Conservation (phyloP, 169 alveolate species). For the Babesia sp. region DNA sequence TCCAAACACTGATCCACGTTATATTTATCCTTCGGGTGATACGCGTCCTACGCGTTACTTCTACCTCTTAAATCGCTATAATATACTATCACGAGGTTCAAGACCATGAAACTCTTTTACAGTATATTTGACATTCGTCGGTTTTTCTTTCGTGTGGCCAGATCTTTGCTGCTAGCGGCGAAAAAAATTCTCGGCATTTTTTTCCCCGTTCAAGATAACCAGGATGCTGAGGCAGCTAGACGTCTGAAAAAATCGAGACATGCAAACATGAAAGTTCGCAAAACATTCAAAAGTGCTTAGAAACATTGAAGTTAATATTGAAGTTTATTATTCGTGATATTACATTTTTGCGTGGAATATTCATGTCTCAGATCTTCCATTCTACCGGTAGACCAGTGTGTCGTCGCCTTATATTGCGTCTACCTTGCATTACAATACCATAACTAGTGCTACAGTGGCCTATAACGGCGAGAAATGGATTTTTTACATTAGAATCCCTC, state of each 20-base stretch:
- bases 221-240: too few species aligned
- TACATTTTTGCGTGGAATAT: background rate
- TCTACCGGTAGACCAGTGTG: background rate
- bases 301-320: background rate
- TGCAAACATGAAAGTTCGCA: background rate
- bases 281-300: background rate
- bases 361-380: background rate
- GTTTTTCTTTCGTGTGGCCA: background rate
- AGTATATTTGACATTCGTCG: background rate
- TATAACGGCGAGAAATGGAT: background rate
- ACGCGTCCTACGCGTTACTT: background rate
- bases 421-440: background rate
- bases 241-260: background rate
- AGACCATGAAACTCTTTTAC: background rate
- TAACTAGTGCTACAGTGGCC: background rate
- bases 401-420: background rate
- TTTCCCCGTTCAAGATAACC: background rate
- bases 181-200: background rate
- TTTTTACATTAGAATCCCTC: background rate
- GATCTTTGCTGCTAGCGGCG: too few species aligned
- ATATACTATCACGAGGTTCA: background rate
- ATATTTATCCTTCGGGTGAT: background rate
- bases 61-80: background rate
- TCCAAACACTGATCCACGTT: too few species aligned
- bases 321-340: background rate